These are phyloP conservation scores for Chlamydomonas sp. DNA, from an alignment of 139 green algal species.

Conservation along the genomic window DNA sequence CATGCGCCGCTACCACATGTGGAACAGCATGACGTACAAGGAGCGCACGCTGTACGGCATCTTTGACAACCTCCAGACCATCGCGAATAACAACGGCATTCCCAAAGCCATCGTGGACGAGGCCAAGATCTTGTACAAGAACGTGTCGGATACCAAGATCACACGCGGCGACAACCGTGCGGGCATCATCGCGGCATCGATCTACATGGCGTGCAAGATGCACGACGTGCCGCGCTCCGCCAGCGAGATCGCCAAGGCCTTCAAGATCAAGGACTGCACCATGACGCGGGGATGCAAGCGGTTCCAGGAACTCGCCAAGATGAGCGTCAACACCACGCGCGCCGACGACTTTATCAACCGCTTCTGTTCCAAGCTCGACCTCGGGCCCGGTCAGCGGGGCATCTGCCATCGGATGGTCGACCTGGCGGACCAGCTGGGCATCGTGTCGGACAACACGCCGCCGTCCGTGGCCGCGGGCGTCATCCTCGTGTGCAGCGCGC, in stretches of 20 bases:
- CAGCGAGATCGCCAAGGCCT: constrained; percentile 5
- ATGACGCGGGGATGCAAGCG: background rate
- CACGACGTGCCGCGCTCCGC: constrained; percentile 3
- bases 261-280: background rate
- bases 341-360: no score
- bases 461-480: background rate
- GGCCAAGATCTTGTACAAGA: constrained; percentile 15
- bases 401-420: no score
- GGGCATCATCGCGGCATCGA: background rate
- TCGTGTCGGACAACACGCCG: constrained; percentile 2
- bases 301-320: constrained; percentile 2
- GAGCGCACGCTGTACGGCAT: constrained; percentile 8
- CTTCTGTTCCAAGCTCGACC: no score
- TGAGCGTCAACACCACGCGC: no score
- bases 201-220: constrained; percentile 9
- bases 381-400: no score
- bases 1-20: background rate
- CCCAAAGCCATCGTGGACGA: constrained; percentile 3
- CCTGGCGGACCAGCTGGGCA: no score
- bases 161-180: constrained; percentile 4
- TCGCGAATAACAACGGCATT: background rate
- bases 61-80: background rate
- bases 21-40: constrained; percentile 9
- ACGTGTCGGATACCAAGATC: background rate
- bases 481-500: no score